These are phyloP conservation scores for Neurospora hispaniola DNA, from an alignment of 495 filamentous ascomycete genomes.

Conservation along the genomic window DNA sequence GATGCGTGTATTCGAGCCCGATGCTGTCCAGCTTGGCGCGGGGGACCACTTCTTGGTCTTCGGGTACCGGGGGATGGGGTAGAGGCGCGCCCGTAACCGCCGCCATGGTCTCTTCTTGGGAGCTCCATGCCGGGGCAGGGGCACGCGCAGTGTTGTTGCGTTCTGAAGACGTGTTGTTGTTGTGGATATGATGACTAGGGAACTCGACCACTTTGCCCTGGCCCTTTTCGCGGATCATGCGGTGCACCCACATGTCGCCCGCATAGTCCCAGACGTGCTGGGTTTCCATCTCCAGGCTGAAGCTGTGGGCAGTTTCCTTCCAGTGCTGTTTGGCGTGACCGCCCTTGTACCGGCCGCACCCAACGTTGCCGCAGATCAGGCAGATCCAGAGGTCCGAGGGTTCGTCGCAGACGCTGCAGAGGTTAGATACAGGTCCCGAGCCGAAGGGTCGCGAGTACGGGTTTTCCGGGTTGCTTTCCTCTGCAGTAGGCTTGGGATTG, in stretches of 20 bases:
- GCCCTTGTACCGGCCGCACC: conserved; percentile 87
- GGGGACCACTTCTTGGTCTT: conserved; percentile 63
- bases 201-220: conserved; percentile 87
- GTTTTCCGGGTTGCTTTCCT: conserved; percentile 25
- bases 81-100: background rate
- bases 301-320: conserved; percentile 78
- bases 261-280: conserved; percentile 98
- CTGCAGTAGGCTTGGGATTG: conserved; percentile 26
- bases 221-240: conserved; percentile 82
- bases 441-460: conserved; percentile 42
- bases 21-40: conserved; percentile 87
- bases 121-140: background rate
- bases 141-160: conserved; percentile 4
- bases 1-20: conserved; percentile 85
- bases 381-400: conserved; percentile 85
- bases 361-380: conserved; percentile 86
- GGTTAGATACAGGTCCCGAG: conserved; percentile 27
- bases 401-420: conserved; percentile 66
- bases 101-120: background rate
- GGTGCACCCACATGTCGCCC: conserved; percentile 89
- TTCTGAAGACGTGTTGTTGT: conserved; percentile 5
- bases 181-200: conserved; percentile 32
- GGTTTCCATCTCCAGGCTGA: conserved; percentile 82
- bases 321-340: conserved; percentile 93
- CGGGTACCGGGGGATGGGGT: background rate